These are phyloP conservation scores for Boletus subcaerulescens DNA, from an alignment of 768 basidiomycete genomes.

Conservation along the genomic window DNA sequence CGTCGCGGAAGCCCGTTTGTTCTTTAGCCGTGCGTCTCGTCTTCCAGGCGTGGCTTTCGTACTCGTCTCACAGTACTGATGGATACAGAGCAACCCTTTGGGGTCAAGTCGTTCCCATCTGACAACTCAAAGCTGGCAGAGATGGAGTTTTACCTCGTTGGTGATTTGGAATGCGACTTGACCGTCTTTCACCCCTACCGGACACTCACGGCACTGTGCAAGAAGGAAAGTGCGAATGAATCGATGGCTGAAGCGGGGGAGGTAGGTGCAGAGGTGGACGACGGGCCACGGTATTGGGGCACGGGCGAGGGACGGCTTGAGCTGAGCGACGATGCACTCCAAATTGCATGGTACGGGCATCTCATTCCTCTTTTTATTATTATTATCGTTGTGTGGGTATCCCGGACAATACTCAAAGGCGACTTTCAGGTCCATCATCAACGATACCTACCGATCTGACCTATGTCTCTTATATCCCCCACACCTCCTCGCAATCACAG, in stretches of 20 bases:
- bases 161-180: slow-evolving; percentile 94
- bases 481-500: slow-evolving; percentile 89
- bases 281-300: slow-evolving; percentile 70
- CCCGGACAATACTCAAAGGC: background rate
- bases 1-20: slow-evolving; percentile 71
- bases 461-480: slow-evolving; percentile 94
- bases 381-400: background rate
- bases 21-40: slow-evolving; percentile 64
- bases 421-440: slow-evolving; percentile 83
- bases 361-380: background rate
- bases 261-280: slow-evolving; percentile 52
- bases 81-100: slow-evolving; percentile 58
- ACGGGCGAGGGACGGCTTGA: slow-evolving; percentile 77
- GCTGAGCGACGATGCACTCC: slow-evolving; percentile 71
- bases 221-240: slow-evolving; percentile 44
- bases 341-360: slow-evolving; percentile 79
- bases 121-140: slow-evolving; percentile 93
- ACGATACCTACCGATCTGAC: slow-evolving; percentile 93
- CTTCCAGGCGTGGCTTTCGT: background rate
- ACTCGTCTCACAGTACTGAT: background rate
- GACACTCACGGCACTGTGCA: slow-evolving; percentile 75
- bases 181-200: slow-evolving; percentile 95
- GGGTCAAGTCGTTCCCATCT: slow-evolving; percentile 74
- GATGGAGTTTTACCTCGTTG: slow-evolving; percentile 98
- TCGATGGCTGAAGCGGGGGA: slow-evolving; percentile 54